These are phyloP conservation scores for Colletotrichum eleusines DNA, from an alignment of 2,329 filamentous ascomycete genomes.

Conservation along the genomic window DNA sequence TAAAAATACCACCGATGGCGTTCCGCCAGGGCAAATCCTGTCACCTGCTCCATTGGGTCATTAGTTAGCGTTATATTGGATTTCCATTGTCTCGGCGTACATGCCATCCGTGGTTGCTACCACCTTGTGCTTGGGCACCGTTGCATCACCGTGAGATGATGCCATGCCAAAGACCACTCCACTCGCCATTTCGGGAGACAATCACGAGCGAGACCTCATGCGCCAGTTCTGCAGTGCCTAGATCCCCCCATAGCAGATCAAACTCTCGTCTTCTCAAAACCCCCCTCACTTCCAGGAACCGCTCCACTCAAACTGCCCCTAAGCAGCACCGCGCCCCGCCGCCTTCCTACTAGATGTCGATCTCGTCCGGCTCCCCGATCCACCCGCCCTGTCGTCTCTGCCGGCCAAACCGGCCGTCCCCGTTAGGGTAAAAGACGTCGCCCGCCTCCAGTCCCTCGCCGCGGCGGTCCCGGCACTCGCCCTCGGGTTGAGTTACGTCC, in stretches of 20 bases:
- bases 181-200: neutral
- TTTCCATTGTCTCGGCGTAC: neutral
- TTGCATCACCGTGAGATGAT: neutral
- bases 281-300: neutral
- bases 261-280: neutral
- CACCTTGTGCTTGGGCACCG: neutral
- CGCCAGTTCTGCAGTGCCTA: neutral
- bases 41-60: neutral
- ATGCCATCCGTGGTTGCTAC: neutral
- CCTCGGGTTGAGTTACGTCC: too few species aligned
- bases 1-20: conserved; percentile 16
- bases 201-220: neutral
- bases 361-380: neutral
- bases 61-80: neutral
- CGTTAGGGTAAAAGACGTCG: neutral
- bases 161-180: neutral
- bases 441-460: neutral
- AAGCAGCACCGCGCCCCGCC: neutral
- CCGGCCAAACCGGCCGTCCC: neutral
- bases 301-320: neutral
- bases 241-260: neutral
- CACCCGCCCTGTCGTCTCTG: neutral
- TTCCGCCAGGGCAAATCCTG: neutral
- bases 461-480: neutral
- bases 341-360: neutral